Evolutionary conservation across 176 grass and related monocot species (phyloP), one percentile per base, ranked within the genome.

Genomic region (Ananas comosus): DNA sequence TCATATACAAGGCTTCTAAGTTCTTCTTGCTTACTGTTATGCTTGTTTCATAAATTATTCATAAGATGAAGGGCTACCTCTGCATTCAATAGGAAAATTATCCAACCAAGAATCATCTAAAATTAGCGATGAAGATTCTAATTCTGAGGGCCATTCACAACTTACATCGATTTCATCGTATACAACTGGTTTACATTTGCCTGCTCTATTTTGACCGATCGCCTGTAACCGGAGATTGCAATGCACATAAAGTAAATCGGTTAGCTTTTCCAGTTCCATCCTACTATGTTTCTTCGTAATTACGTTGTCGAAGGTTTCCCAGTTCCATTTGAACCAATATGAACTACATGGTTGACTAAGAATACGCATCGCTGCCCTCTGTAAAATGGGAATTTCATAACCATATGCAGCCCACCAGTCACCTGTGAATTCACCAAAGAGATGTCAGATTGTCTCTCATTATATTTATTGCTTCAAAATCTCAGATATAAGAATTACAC

Each of bases 321-420:
- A 75, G 21, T 75, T 75, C 73, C 73, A 75, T 52, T 75, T 75
- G 50, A 66, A 75, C 61, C 73, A 51, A 22, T 66, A 75, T 10
- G 73, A 75, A 75, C 73, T 75, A 12, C 73, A 75, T 53, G 73
- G 73, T 50, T 75, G 73, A 25, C 73, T 75, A 51, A 75, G 63
- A 65, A 75, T 75, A 12, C 73, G 63, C 73, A 75, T n/a, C 18
- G 73, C 73, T 18, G 73, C 73, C 50, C 63, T 75, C 63, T 53
- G 73, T 50, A 75, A 66, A 1, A 66, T 49, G 13, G 73, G 73
- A 75, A 75, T 17, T 28, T 75, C 73, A 75, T 66, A 75, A 75
- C 73, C 73, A 66, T 75, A 75, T 53, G 63, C 63, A 66, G 73
- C 50, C 73, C 73, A 75, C 73, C 73, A 75, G 53, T 75, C 73